phyloP scores from a whole-genome alignment of 1,139 yeast species.

The Eremothecium gossypii region DNA sequence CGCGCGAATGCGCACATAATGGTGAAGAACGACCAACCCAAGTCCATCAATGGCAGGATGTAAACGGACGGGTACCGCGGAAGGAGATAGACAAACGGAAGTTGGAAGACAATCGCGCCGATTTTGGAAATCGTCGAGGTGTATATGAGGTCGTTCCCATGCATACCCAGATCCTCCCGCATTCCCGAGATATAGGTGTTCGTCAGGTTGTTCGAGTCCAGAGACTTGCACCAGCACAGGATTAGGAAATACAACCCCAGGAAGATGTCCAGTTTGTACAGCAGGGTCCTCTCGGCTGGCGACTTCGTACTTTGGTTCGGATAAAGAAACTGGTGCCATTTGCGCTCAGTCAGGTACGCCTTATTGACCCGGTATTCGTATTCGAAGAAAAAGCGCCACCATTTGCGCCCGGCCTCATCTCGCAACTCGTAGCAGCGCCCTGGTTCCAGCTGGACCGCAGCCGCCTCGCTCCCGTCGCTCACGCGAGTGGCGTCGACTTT shows the following conservation, averaged over 20 bases:
- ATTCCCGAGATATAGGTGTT: conserved; percentile 66
- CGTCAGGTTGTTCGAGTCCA: conserved; percentile 49
- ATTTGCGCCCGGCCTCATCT: conserved; percentile 48
- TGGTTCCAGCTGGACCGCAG: conserved; percentile 1
- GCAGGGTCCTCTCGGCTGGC: conserved; percentile 42
- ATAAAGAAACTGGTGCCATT: conserved; percentile 42
- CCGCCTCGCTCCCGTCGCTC: no score
- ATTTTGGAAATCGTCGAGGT: conserved; percentile 50
- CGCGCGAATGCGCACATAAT: conserved; percentile 43
- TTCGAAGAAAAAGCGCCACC: conserved; percentile 60
- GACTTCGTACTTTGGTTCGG: conserved; percentile 44
- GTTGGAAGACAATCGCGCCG: conserved; percentile 52
- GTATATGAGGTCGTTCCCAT: conserved; percentile 57
- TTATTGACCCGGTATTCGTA: conserved; percentile 48
- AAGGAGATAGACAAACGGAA: conserved; percentile 36
- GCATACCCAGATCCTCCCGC: conserved; percentile 48
- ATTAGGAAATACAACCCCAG: conserved; percentile 51
- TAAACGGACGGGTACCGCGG: conserved; percentile 46
- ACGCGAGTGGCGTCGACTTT: no score
- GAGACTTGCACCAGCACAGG: conserved; percentile 63
- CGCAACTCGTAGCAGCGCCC: conserved; percentile 30
- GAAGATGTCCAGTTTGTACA: conserved; percentile 53
- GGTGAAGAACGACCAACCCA: conserved; percentile 61
- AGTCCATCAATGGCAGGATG: conserved; percentile 46
- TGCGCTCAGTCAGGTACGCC: conserved; percentile 35